Evolutionary conservation across 305 asterid species (phyloP).

Genomic region (Vinca major): DNA sequence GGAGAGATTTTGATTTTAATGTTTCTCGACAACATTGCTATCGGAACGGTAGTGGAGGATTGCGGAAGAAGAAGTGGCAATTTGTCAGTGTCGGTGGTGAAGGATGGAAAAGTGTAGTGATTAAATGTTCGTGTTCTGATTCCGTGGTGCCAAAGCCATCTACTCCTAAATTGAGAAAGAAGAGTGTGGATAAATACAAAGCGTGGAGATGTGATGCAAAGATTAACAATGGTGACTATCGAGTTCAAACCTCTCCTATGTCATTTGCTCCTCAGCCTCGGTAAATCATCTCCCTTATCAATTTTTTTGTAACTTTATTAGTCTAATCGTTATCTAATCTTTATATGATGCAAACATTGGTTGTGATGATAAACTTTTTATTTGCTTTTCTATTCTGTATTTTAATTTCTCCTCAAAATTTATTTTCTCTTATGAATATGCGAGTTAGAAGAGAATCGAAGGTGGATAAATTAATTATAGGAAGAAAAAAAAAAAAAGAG

Average conservation of each 20-base stretch:
- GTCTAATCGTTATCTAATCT: no score
- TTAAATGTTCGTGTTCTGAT: conserved; percentile 52
- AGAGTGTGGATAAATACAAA: conserved; percentile 35
- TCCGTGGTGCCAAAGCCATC: conserved; percentile 28
- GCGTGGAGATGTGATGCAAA: conserved; percentile 40
- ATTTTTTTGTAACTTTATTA: neutral
- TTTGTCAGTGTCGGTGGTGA: conserved; percentile 9
- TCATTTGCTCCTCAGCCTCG: conserved; percentile 49
- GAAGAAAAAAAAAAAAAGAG: no score
- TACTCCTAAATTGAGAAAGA: conserved; percentile 30
- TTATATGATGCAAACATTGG: neutral
- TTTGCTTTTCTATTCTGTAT: no score
- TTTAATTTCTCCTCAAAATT: no score
- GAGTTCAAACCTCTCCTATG: conserved; percentile 37
- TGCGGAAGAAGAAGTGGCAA: conserved; percentile 42
- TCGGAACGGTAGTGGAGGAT: conserved; percentile 23
- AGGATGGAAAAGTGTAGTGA: conserved; percentile 13
- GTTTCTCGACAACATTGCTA: neutral
- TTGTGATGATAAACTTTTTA: neutral
- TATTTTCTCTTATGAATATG: no score
- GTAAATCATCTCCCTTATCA: conserved; percentile 21
- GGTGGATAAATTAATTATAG: no score
- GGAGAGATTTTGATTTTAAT: conserved; percentile 24
- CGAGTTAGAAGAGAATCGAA: no score
- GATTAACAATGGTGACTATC: conserved; percentile 20